Evolutionary conservation across 2,329 filamentous ascomycete genomes (phyloP).

Genomic region (Arthrinium puccinioides): DNA sequence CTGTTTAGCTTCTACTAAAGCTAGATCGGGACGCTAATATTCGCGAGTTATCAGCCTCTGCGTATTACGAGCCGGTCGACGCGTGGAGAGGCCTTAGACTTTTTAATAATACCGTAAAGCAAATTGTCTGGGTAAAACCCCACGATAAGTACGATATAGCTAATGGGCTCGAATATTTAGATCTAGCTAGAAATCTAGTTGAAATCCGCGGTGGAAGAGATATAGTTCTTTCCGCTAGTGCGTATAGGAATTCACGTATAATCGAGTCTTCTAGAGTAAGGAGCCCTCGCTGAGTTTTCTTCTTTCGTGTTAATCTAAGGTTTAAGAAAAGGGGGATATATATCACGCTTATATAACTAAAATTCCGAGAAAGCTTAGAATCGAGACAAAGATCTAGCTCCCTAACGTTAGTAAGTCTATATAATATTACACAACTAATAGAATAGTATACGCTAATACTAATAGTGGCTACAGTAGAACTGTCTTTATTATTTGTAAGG

Average conservation of each 20-base stretch:
- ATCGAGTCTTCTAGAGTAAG: conserved; percentile 48
- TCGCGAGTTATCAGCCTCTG: conserved; percentile 32
- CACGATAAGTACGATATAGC: conserved; percentile 16
- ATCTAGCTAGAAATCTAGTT: conserved; percentile 24
- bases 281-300: conserved; percentile 19
- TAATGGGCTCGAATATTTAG: conserved; percentile 27
- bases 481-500: conserved; percentile 22
- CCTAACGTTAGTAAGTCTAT: conserved; percentile 47
- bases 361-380: conserved; percentile 32
- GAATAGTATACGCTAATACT: conserved; percentile 16
- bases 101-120: conserved; percentile 27
- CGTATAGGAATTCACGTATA: conserved; percentile 43
- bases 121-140: conserved; percentile 19
- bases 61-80: conserved; percentile 32
- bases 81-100: conserved; percentile 29
- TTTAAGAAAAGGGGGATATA: too few relatives aligned
- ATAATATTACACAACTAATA: conserved; percentile 37
- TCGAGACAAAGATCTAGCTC: conserved; percentile 34
- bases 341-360: too few relatives aligned
- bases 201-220: conserved; percentile 34
- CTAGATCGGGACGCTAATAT: conserved; percentile 27
- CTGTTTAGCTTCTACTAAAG: conserved; percentile 29
- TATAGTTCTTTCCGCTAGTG: conserved; percentile 39
- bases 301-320: too few relatives aligned
- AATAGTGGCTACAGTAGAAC: conserved; percentile 10